Base-by-base conservation (phyloP, 768 basidiomycete genomes). In the Pleurotus eryngii region DNA sequence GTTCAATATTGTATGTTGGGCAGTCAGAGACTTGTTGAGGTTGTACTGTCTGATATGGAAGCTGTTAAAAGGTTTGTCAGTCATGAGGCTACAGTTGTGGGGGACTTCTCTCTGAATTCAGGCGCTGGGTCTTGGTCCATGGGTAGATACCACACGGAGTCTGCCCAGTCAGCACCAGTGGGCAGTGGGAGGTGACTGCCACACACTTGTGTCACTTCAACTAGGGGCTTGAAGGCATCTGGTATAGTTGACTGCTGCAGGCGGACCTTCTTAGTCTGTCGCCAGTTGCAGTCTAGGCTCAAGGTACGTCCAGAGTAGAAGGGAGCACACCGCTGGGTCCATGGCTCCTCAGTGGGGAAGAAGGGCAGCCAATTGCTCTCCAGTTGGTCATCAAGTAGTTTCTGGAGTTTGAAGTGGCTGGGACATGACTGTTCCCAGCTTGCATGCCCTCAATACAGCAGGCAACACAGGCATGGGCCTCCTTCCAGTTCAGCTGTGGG, bases 21-120 rank as follows among this genome's bases (percentile, higher is more conserved):
- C 45, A 8, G n/a, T 15, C 0, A 48, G 49, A 0, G 71, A 71
- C 45, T 68, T 65, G 58, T 68, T 67, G 6, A 71, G 18, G 49
- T 73, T 73, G 22, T 66, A 65, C 35, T 67, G 66, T 60, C 61
- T 62, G 2, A 69, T 62, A 0, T 50, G 42, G 0, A 69, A 6
- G 39, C 20, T 42, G 6, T 17, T 40, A 2, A 2, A 42, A 4
- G 12, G 14, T 12, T 42, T 3, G 17, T 17, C 22, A 24, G 22
- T 24, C 22, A 24, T 24, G 22, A 24, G 22, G 22, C 22, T 24
- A 24, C 22, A 3, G 22, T 0, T 3, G 3, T 24, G 22, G 22
- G 22, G 22, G 22, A 24, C 22, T 24, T 24, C 22, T 24, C 39
- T 42, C 3, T 42, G 3, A 12, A 4, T 3, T 42, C 2, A 4